Conservation (phyloP, 2,329 filamentous ascomycete genomes). For the Fusarium concolor region DNA sequence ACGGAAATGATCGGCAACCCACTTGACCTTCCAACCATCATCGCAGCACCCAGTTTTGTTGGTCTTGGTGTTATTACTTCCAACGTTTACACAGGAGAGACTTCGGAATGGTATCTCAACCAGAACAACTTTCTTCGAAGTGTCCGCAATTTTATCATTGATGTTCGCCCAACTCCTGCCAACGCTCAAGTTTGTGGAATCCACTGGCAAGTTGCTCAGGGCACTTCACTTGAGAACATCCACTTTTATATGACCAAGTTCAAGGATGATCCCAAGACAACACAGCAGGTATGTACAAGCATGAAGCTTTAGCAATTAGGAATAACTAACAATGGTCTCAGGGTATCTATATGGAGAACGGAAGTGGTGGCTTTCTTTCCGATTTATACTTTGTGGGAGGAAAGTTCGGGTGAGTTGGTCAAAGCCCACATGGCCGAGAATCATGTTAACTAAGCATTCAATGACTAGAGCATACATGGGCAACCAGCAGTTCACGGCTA, state of each 20-base stretch:
- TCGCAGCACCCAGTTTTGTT: slow-evolving; percentile 63
- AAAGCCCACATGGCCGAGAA: not conserved
- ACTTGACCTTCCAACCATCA: slow-evolving; percentile 59
- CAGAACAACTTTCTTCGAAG: slow-evolving; percentile 73
- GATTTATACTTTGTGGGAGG: slow-evolving; percentile 74
- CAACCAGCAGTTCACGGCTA: slow-evolving; percentile 76
- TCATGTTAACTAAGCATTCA: slow-evolving; percentile 31
- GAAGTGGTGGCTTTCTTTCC: slow-evolving; percentile 58
- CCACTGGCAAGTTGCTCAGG: slow-evolving; percentile 74
- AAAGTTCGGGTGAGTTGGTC: slow-evolving; percentile 56
- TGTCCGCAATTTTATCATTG: slow-evolving; percentile 73
- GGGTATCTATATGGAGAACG: slow-evolving; percentile 49
- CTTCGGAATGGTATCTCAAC: slow-evolving; percentile 38
- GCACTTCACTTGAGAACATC: slow-evolving; percentile 63
- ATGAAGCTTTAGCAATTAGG: not conserved
- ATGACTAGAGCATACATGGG: slow-evolving; percentile 54
- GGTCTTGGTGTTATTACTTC: slow-evolving; percentile 65
- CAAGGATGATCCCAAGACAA: slow-evolving; percentile 45
- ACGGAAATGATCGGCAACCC: slow-evolving; percentile 64
- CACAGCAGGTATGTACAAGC: slow-evolving; percentile 37
- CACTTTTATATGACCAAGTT: slow-evolving; percentile 51
- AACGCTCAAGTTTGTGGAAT: slow-evolving; percentile 57
- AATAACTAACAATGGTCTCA: not conserved
- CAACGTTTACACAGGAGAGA: not conserved
- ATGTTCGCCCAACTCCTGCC: slow-evolving; percentile 55